Evolutionary conservation across 1,284 basidiomycete genomes (phyloP), one percentile per base, ranked within the genome.

Genomic region (Apiotrichum sp.): DNA sequence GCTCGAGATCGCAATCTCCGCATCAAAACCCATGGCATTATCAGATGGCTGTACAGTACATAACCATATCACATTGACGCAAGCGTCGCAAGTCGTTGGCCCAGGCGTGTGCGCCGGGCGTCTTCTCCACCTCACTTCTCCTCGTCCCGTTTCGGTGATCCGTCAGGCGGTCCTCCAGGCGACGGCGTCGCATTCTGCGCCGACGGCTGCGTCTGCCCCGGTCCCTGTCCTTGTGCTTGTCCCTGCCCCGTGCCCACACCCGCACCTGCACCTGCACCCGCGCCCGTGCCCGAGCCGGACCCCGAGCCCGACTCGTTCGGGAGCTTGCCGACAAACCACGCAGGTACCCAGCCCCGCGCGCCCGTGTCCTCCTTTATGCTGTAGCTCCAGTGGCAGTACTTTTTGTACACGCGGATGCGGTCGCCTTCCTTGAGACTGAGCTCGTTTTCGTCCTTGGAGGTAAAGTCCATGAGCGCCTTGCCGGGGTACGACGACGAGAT

Each of bases 321-420:
- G 10, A 60, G 35, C 59, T 75, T 75, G 53, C 74, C 73, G 38
- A 77, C 67, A 54, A 74, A 75, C 75, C 78, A 79, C 4, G 74
- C 73, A 7, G 90, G 90, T 33, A 93, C 89, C 91, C 91, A 95
- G 41, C 91, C 91, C 58, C 91, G 83, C 72, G 89, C 87, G 52
- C 91, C 91, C 32, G 84, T 85, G 13, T 87, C 85, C 69, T 92
- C 87, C 73, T 90, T 89, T 65, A 95, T 89, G 62, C 89, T 69
- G 50, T 92, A 93, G 75, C 87, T 91, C 91, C 93, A 96, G 78
- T 95, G 90, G 65, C 96, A 96, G 74, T 97, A 98, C 66, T 89
- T 84, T 80, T 97, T 98, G 79, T 97, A 97, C 47, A 98, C 93
- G 59, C 91, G 80, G 58, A 98, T 71, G 16, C 83, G 79, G 69